Base-by-base conservation (phyloP, 495 filamentous ascomycete species). In the Podospora pseudopauciseta region DNA sequence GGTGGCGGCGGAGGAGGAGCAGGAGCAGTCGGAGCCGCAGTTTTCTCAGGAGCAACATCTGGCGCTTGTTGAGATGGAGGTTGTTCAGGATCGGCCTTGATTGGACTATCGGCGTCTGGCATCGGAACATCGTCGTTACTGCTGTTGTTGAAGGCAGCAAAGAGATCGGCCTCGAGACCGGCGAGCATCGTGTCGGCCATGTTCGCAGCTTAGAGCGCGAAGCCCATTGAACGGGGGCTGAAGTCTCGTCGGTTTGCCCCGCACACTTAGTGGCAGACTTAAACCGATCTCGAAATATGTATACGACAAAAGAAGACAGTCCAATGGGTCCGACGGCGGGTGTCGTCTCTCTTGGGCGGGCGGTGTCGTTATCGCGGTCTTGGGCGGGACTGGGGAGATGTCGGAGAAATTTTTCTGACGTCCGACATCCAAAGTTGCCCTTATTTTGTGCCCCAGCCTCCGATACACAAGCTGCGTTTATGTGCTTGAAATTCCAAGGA, bases 371-470 rank as follows among this genome's bases (percentile, higher is more conserved):
- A 65, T 67, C 65, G 49, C 55, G 67, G 59, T 64, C 60, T 70
- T 66, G 63, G 57, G 64, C 56, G 34, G 58, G 55, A 32, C 49
- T 30, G 59, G 13, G 13, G 60, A 28, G 73, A 70, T 71, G 76
- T 72, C 67, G 66, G 76, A 70, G 76, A 81, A 82, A 78, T 74
- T 78, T 49, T 80, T 78, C 70, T 73, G 73, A 77, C 70, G 72
- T 78, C 73, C 74, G 75, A 80, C 73, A 63, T 64, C 68, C 71
- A 75, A 77, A 70, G 74, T 78, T 79, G 78, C 80, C 80, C 79
- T 81, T 70, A 79, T 76, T 78, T 81, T 71, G 70, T 78, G 79
- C 80, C 80, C 80, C 77, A 80, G 72, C 64, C 30, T 66, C 65
- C 63, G 80, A 82, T 81, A 81, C 80, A 81, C 80, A 80, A 32